Evolutionary conservation across 306 rosid genomes (phyloP).

Genomic region (Acmispon strigosus): DNA sequence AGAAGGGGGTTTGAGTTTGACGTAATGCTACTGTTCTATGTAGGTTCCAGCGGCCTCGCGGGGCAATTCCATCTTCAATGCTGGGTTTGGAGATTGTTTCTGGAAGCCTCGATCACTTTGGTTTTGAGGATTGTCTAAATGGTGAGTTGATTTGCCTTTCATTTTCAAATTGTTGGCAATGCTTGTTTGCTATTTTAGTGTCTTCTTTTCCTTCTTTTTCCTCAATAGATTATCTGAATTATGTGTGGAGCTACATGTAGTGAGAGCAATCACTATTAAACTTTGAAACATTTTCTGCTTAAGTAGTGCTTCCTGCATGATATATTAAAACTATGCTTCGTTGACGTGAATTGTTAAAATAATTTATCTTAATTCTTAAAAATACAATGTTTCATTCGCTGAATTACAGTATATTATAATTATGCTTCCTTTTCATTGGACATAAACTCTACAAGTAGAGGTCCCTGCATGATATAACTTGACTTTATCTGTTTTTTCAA

Average conservation of each 20-base stretch:
- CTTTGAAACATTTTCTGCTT: background rate
- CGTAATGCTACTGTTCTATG: constrained; percentile 2
- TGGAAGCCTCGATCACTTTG: constrained; percentile 62
- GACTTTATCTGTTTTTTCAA: background rate
- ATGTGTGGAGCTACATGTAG: constrained; percentile 19
- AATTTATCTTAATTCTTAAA: background rate
- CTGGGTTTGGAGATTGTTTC: constrained; percentile 75
- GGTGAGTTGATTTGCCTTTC: constrained; percentile 27
- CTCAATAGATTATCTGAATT: background rate
- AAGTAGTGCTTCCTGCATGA: background rate
- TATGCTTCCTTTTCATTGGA: background rate
- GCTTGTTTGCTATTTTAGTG: background rate
- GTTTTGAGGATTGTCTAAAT: constrained; percentile 74
- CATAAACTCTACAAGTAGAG: background rate
- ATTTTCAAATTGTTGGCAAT: background rate
- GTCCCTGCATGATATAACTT: background rate
- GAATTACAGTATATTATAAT: background rate
- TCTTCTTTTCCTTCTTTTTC: background rate
- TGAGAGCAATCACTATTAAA: background rate
- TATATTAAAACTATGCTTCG: background rate
- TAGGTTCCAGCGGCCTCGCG: constrained; percentile 71
- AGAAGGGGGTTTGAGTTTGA: background rate
- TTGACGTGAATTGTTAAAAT: constrained; percentile 30
- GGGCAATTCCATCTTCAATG: constrained; percentile 77
- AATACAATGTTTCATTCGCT: background rate